Percentiles rank a stretch among this genome's conserved stretches.
Evolutionary conservation across 106 monocot species (phyloP).

Genomic region (Narthecium ossifragum): DNA sequence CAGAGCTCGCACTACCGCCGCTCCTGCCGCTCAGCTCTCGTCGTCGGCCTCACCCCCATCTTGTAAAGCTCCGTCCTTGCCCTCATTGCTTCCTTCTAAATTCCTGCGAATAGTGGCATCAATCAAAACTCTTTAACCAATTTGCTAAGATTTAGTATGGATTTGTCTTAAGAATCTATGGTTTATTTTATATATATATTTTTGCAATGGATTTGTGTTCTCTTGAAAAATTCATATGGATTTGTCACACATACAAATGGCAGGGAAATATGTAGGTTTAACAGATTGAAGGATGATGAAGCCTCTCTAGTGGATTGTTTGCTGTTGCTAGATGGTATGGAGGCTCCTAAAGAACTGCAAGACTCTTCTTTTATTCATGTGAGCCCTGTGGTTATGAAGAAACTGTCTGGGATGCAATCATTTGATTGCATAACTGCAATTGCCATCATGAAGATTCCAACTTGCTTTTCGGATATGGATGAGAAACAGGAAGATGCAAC

Average conservation of each 20-base stretch:
- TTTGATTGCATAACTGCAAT: conserved; percentile 64
- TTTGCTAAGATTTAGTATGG: too few species aligned
- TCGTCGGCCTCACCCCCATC: conserved; percentile 84
- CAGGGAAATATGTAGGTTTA: conserved; percentile 72
- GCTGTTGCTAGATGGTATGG: conserved; percentile 49
- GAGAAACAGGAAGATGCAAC: conserved; percentile 16
- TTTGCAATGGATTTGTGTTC: too few species aligned
- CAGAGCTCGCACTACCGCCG: conserved; percentile 84
- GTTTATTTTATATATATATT: too few species aligned
- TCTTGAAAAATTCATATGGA: too few species aligned
- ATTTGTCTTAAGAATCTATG: too few species aligned
- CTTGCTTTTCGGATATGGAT: conserved; percentile 38
- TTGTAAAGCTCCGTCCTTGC: conserved; percentile 14
- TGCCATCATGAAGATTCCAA: conserved; percentile 78
- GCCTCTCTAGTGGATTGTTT: conserved; percentile 42
- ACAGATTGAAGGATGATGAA: conserved; percentile 22
- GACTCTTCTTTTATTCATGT: conserved; percentile 46
- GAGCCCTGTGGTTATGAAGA: conserved; percentile 80
- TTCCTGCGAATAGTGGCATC: too few species aligned
- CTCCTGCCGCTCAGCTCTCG: conserved; percentile 36
- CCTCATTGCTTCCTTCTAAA: background rate
- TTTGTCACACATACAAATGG: background rate
- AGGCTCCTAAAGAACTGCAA: conserved; percentile 13
- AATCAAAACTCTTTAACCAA: too few species aligned
- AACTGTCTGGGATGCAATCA: conserved; percentile 75